Evolutionary conservation across 305 asterid species (phyloP), one percentile per base, ranked within the genome.

Genomic region (Fraxinus angustifolia): DNA sequence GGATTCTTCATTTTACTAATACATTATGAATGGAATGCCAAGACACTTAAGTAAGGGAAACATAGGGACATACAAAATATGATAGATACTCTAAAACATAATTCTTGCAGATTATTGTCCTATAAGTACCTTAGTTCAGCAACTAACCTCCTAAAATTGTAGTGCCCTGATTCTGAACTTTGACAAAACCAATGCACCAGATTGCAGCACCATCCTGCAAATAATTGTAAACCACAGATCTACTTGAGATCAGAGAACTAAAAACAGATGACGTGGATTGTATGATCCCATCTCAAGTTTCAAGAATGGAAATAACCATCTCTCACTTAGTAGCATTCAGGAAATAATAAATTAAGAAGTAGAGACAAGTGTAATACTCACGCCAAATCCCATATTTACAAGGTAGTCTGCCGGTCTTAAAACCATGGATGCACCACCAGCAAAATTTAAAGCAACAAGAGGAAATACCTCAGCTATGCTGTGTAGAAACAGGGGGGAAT

Each of bases 111-210:
- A 81, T 23, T 38, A 56, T 42, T 45, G 78, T 35, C 42, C 36
- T 67, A 36, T 40, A 42, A 16, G 26, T 76, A 12, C 36, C 62
- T 28, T 73, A 62, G 79, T 74, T 30, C 62, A 68, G 79, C 12
- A 83, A 88, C 89, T 72, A 80, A 94, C 99, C 99, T 93, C 99
- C 99, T 85, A 96, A 86, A 89, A 96, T 93, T n/a, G 98, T 90
- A 34, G 90, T 84, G 79, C 91, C 95, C 77, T 88, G 91, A 82
- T 85, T 88, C 82, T 83, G 87, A 80, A 80, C 94, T 85, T 90
- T 94, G 50, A 87, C 73, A 87, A 96, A 93, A 80, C 98, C 98
- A 19, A 93, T 87, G 88, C 99, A 96, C 99, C 98, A 96, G 87
- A 86, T 82, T 77, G 95, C 87, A 84, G 91, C 89, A 73, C 93